phyloP scores from a whole-genome alignment of 176 grass and related monocot genomes.

The Urochloa ruziziensis region DNA sequence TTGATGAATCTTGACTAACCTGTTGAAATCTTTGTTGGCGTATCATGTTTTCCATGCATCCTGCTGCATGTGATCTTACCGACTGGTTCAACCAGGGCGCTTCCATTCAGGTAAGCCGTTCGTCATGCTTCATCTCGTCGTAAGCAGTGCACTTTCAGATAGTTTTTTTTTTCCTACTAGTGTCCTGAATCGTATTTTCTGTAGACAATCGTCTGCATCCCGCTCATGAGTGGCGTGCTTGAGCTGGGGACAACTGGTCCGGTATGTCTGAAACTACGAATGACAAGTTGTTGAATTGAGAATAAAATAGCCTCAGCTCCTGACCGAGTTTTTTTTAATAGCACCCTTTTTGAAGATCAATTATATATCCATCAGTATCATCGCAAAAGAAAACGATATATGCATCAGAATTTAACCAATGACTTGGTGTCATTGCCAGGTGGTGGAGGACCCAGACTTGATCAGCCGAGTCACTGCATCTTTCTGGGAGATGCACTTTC shows the following conservation, averaged over 20 bases:
- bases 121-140: not conserved
- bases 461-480: slow-evolving; percentile 27
- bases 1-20: too few species aligned
- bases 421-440: slow-evolving; percentile 17
- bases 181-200: not conserved
- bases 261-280: slow-evolving; percentile 46
- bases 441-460: slow-evolving; percentile 50
- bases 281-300: not conserved
- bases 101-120: slow-evolving; percentile 53
- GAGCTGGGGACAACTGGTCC: slow-evolving; percentile 74
- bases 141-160: not conserved
- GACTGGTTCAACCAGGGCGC: slow-evolving; percentile 39
- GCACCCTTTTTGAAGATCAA: not conserved
- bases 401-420: not conserved
- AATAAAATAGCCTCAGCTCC: not conserved
- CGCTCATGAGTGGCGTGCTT: slow-evolving; percentile 73
- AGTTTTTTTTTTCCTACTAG: not conserved
- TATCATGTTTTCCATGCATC: too few species aligned
- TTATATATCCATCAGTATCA: not conserved
- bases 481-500: slow-evolving; percentile 53
- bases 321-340: not conserved
- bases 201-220: slow-evolving; percentile 72
- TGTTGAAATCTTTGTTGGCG: too few species aligned
- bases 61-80: not conserved
- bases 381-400: too few species aligned